phyloP scores from a whole-genome alignment of 176 grass and related monocot species.

The Oryza coarctata region DNA sequence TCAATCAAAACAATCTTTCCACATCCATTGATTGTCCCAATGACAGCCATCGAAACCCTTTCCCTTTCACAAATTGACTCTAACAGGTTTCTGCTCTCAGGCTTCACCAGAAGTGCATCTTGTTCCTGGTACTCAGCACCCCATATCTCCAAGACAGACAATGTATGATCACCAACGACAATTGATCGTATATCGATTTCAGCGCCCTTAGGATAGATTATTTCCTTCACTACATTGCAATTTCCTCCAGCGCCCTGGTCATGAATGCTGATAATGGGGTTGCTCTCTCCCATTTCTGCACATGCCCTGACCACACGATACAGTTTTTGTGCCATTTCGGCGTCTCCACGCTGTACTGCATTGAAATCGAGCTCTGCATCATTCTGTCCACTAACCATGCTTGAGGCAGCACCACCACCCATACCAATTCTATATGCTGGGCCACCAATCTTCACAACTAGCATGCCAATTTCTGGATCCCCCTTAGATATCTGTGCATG shows the following conservation, averaged over 20 bases:
- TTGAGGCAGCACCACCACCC: conserved; percentile 92
- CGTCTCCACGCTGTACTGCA: conserved; percentile 91
- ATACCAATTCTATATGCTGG: conserved; percentile 95
- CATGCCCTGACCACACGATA: conserved; percentile 87
- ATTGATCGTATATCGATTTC: conserved; percentile 90
- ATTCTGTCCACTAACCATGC: conserved; percentile 94
- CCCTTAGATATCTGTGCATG: conserved; percentile 76
- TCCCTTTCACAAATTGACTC: conserved; percentile 66
- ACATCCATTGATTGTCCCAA: conserved; percentile 76
- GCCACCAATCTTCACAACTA: conserved; percentile 97
- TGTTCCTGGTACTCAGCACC: conserved; percentile 90
- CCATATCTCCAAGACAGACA: conserved; percentile 89
- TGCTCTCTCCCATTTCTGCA: conserved; percentile 82
- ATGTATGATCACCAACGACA: conserved; percentile 80
- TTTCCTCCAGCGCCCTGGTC: conserved; percentile 97
- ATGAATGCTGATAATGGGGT: conserved; percentile 95
- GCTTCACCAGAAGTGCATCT: conserved; percentile 73
- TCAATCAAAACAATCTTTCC: conserved; percentile 90
- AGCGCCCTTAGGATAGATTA: conserved; percentile 84
- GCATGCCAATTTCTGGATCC: conserved; percentile 83
- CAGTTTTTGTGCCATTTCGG: conserved; percentile 93
- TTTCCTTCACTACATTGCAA: conserved; percentile 92
- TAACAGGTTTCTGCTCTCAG: conserved; percentile 46
- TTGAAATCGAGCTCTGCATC: conserved; percentile 96
- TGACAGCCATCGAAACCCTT: conserved; percentile 75